Evolutionary conservation across 805 yeast species (phyloP).

Genomic region (Myxozyma melibiosi): DNA sequence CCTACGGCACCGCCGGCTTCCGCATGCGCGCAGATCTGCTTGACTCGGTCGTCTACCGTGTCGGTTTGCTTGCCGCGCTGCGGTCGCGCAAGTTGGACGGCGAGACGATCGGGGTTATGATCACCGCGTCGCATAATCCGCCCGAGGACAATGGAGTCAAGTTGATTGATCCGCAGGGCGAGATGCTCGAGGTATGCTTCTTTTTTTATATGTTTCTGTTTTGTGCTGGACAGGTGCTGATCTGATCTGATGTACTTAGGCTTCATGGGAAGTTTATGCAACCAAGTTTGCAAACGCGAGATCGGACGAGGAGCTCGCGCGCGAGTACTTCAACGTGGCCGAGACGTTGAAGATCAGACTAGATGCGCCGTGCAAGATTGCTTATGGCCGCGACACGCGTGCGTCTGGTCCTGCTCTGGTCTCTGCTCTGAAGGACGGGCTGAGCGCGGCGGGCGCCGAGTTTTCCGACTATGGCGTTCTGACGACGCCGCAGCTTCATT

Average conservation of each 20-base stretch:
- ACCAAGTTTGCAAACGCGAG: conserved; percentile 75
- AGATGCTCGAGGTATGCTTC: conserved; percentile 34
- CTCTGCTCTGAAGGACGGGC: conserved; percentile 62
- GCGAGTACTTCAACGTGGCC: conserved; percentile 47
- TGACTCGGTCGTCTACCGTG: conserved; percentile 81
- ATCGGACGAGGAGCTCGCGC: conserved; percentile 50
- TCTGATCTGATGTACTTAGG: not conserved
- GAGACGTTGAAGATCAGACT: conserved; percentile 50
- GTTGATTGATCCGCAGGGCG: conserved; percentile 74
- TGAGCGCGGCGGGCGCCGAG: conserved; percentile 52
- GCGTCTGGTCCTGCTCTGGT: conserved; percentile 74
- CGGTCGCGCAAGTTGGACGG: conserved; percentile 74
- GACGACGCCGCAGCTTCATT: conserved; percentile 95
- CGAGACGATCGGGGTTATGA: conserved; percentile 87
- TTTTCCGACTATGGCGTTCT: conserved; percentile 64
- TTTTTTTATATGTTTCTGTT: not conserved
- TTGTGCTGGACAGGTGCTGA: not conserved
- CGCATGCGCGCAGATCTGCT: conserved; percentile 69
- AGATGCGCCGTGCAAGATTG: conserved; percentile 44
- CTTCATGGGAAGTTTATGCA: conserved; percentile 79
- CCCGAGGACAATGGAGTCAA: conserved; percentile 88
- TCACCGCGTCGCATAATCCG: conserved; percentile 55
- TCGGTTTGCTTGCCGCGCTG: conserved; percentile 78
- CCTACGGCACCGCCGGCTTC: conserved; percentile 98
- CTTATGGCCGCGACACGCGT: conserved; percentile 85